Evolutionary conservation across 257 asterid species (phyloP).

Genomic region (Solanum chaucha): DNA sequence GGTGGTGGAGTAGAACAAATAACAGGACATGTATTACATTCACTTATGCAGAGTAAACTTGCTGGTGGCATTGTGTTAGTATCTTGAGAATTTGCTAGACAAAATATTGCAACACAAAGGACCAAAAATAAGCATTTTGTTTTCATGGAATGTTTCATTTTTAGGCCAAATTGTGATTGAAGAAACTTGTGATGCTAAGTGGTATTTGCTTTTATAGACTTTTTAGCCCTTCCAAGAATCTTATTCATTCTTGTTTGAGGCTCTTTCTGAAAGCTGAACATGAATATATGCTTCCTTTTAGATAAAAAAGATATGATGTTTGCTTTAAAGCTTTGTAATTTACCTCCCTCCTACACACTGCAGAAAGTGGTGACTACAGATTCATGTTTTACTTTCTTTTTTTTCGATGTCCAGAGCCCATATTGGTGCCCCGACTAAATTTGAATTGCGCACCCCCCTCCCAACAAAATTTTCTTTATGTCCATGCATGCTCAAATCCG

Average conservation of each 20-base stretch:
- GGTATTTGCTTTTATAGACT: slow-evolving; percentile 13
- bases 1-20: slow-evolving; percentile 66
- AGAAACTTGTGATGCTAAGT: slow-evolving; percentile 3
- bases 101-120: slow-evolving; percentile 6
- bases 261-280: background rate
- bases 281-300: background rate
- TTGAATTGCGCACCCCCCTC: background rate
- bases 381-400: background rate
- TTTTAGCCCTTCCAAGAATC: background rate
- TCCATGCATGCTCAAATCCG: background rate
- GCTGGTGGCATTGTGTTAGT: slow-evolving; percentile 12
- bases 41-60: slow-evolving; percentile 55
- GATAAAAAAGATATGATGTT: background rate
- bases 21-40: slow-evolving; percentile 60
- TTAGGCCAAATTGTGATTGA: slow-evolving; percentile 5
- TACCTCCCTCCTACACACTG: background rate
- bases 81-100: slow-evolving; percentile 12
- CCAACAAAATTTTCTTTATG: background rate
- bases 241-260: background rate
- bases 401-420: background rate
- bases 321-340: background rate
- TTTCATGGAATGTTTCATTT: slow-evolving; percentile 14
- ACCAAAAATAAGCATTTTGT: slow-evolving; percentile 14
- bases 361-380: background rate
- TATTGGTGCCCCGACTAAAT: background rate